phyloP scores from a whole-genome alignment of 2,329 filamentous ascomycete species.

The Dendrostoma leiphaemia region DNA sequence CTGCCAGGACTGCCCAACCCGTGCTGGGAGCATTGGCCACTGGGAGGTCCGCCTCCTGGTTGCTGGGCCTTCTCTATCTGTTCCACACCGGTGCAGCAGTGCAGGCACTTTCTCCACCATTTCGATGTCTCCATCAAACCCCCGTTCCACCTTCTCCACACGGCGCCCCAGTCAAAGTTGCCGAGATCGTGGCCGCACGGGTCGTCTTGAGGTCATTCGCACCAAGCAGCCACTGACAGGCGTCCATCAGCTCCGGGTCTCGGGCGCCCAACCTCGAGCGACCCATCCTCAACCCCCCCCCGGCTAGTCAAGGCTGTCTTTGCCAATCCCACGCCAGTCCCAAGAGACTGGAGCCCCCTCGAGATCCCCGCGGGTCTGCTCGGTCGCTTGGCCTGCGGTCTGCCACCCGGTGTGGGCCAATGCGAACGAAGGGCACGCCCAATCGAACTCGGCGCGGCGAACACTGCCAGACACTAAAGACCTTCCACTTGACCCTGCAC shows the following conservation, averaged over 20 bases:
- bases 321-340: no score
- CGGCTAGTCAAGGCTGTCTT: no score
- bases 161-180: neutral
- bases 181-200: constrained; percentile 8
- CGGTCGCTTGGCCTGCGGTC: neutral
- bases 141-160: neutral
- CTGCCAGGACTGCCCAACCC: neutral
- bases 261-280: neutral
- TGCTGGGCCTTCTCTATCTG: neutral
- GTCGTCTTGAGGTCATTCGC: constrained; percentile 8
- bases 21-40: neutral
- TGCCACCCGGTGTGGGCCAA: constrained; percentile 4
- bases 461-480: constrained; percentile 2
- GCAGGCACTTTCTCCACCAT: neutral
- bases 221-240: constrained; percentile 4
- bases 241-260: neutral
- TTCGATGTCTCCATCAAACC: neutral
- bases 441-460: constrained; percentile 10
- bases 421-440: constrained; percentile 7
- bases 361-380: neutral
- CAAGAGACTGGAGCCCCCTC: neutral
- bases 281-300: no score
- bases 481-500: constrained; percentile 13
- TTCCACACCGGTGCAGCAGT: neutral
- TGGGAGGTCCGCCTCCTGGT: neutral